These are phyloP conservation scores for Acanthamoeba triangularis DNA, from an alignment of 208 protist genomes.

Conservation along the genomic window DNA sequence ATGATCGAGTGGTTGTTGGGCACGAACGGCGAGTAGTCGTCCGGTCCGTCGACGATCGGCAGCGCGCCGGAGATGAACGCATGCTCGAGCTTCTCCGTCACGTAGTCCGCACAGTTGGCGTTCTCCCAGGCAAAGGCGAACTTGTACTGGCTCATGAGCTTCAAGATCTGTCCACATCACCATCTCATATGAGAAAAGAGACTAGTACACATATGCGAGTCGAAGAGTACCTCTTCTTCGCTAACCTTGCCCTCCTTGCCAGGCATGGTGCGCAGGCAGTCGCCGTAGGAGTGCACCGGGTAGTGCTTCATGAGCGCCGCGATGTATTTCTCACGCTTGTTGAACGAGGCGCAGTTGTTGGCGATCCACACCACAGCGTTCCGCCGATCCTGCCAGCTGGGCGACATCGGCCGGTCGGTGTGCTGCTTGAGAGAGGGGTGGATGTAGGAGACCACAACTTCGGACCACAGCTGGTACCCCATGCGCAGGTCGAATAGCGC, in stretches of 20 bases:
- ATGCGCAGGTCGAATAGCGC: conserved; percentile 49
- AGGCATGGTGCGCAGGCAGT: conserved; percentile 22
- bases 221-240: background rate
- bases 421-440: background rate
- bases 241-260: background rate
- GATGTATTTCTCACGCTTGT: conserved; percentile 59
- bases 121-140: conserved; percentile 76
- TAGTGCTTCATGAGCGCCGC: conserved; percentile 64
- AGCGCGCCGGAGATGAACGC: conserved; percentile 32
- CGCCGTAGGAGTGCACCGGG: conserved; percentile 45
- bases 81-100: conserved; percentile 78
- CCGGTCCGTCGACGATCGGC: conserved; percentile 51
- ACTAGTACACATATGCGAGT: background rate
- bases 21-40: conserved; percentile 71
- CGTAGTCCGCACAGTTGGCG: conserved; percentile 72
- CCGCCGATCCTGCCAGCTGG: background rate
- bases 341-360: conserved; percentile 62
- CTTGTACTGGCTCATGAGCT: conserved; percentile 53
- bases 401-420: background rate
- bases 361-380: conserved; percentile 70
- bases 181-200: background rate
- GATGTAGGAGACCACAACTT: conserved; percentile 8
- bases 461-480: conserved; percentile 48
- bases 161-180: background rate
- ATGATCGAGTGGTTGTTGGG: conserved; percentile 82